A percentile compares a stretch with the other conserved stretches of the same genome.
Evolutionary conservation across 345 rosid species (phyloP).

Genomic region (Trapa bicornis): DNA sequence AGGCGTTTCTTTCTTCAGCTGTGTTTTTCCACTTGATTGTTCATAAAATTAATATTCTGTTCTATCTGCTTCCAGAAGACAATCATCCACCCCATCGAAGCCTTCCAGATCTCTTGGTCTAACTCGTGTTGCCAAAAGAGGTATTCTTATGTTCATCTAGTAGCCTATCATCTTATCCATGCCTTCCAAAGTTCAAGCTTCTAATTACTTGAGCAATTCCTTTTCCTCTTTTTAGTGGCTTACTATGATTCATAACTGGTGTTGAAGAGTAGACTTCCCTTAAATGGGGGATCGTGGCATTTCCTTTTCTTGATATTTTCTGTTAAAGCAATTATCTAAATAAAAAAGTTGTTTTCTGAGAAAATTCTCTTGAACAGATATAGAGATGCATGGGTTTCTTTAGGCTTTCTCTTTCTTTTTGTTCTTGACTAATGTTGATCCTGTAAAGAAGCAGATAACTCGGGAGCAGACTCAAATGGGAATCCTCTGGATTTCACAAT

Average conservation of each 20-base stretch:
- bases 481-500: conserved; percentile 35
- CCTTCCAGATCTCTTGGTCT: conserved; percentile 45
- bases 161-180: neutral
- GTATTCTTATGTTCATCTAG: conserved; percentile 4
- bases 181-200: too few species aligned
- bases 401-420: neutral
- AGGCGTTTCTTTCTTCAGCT: neutral
- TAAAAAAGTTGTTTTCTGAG: neutral
- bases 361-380: too few species aligned
- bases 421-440: neutral
- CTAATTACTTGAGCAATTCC: too few species aligned
- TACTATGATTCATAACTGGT: neutral
- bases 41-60: neutral
- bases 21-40: neutral
- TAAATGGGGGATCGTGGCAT: neutral
- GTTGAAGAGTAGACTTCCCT: neutral
- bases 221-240: too few species aligned
- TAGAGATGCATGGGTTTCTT: neutral
- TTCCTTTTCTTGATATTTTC: neutral
- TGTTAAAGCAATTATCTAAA: too few species aligned
- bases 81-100: conserved; percentile 32
- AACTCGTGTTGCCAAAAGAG: conserved; percentile 43
- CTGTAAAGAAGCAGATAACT: conserved; percentile 23
- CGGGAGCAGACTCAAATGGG: conserved; percentile 40
- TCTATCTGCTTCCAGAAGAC: conserved; percentile 29